These are phyloP conservation scores for Parafenestella ontariensis DNA, from an alignment of 2,329 filamentous ascomycete species.

Conservation along the genomic window DNA sequence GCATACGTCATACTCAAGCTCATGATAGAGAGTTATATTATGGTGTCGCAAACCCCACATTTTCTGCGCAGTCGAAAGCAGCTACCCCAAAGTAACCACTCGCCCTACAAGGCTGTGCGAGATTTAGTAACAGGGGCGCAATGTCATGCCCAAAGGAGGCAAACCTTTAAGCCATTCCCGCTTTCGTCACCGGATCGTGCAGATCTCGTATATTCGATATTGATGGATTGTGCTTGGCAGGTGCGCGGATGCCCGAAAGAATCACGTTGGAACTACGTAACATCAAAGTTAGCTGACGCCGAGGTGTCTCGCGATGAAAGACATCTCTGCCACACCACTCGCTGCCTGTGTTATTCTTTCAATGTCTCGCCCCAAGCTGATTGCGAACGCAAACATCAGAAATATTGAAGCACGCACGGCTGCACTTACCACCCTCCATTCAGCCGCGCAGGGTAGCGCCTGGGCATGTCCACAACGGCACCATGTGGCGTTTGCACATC, in stretches of 20 bases:
- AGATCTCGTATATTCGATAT: not conserved
- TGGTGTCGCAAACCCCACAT: not conserved
- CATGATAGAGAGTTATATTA: no score
- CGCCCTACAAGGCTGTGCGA: not conserved
- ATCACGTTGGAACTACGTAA: not conserved
- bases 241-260: not conserved
- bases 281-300: not conserved
- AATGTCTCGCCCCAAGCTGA: not conserved
- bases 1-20: no score
- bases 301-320: no score
- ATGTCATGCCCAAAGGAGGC: not conserved
- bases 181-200: not conserved
- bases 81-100: not conserved
- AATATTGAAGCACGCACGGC: not conserved
- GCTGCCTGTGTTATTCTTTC: no score
- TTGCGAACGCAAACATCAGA: not conserved
- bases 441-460: not conserved
- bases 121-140: not conserved
- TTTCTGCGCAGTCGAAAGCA: not conserved
- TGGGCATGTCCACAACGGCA: constrained; percentile 13
- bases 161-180: not conserved
- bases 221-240: not conserved
- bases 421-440: not conserved
- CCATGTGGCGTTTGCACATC: not conserved
- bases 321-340: no score